These are phyloP conservation scores for Populus simonii DNA, from an alignment of 345 rosid genomes.

Conservation along the genomic window DNA sequence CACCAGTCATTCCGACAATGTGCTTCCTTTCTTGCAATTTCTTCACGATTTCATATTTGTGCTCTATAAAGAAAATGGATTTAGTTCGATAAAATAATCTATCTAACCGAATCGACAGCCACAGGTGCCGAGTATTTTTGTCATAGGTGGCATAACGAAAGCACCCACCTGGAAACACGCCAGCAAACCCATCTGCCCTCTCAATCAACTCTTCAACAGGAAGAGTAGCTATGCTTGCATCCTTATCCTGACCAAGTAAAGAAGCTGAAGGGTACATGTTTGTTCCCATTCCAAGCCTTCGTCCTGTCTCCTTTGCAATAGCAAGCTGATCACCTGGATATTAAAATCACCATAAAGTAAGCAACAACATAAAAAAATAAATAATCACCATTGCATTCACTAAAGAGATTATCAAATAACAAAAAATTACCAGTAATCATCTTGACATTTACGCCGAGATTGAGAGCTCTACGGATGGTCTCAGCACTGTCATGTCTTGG, in stretches of 20 bases:
- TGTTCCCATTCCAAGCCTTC: slow-evolving; percentile 35
- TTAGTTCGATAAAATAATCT: background rate
- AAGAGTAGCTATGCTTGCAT: slow-evolving; percentile 20
- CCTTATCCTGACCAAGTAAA: slow-evolving; percentile 26
- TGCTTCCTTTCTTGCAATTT: slow-evolving; percentile 36
- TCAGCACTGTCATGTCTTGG: slow-evolving; percentile 62
- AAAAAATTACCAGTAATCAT: slow-evolving; percentile 28
- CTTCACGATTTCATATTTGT: slow-evolving; percentile 38
- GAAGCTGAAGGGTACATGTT: slow-evolving; percentile 32
- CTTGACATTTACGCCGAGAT: slow-evolving; percentile 33
- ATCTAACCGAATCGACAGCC: background rate
- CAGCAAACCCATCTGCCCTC: slow-evolving; percentile 34
- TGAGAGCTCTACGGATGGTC: slow-evolving; percentile 50
- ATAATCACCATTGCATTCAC: background rate
- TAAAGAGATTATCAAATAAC: background rate
- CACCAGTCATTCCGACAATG: slow-evolving; percentile 37
- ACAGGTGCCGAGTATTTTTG: background rate
- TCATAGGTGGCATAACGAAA: background rate
- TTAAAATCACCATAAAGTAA: background rate
- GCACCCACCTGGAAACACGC: slow-evolving; percentile 28
- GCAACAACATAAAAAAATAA: background rate
- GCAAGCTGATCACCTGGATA: slow-evolving; percentile 32
- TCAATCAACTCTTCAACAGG: slow-evolving; percentile 33
- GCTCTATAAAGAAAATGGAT: slow-evolving; percentile 12
- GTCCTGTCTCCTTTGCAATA: slow-evolving; percentile 30